Conservation (phyloP, 176 grass and related monocot species). For the Areca catechu region DNA sequence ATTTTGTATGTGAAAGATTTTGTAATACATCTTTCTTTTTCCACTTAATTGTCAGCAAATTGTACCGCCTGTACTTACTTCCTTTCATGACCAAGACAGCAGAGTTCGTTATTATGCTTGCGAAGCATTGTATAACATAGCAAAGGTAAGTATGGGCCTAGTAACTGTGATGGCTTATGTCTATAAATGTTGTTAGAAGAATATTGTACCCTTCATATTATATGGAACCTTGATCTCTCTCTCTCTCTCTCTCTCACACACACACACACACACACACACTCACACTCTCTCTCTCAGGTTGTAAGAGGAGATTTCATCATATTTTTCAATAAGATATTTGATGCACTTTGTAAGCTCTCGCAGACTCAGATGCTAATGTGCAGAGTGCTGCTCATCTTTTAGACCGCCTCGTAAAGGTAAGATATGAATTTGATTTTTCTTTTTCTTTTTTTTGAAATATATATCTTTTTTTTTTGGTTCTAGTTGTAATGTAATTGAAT, state of each 20-base stretch:
- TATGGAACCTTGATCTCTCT: too few relatives aligned
- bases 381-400: constrained; percentile 99
- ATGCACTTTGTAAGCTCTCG: constrained; percentile 94
- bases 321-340: constrained; percentile 97
- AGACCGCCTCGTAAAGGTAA: constrained; percentile 92
- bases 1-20: neutral
- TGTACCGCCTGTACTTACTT: constrained; percentile 70
- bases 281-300: constrained; percentile 46
- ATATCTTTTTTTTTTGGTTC: constrained; percentile 9
- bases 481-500: constrained; percentile 8
- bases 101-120: constrained; percentile 99
- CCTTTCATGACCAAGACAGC: constrained; percentile 82
- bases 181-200: too few relatives aligned
- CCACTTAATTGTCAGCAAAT: constrained; percentile 46
- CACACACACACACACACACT: too few relatives aligned
- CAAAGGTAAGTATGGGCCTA: constrained; percentile 43
- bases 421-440: neutral
- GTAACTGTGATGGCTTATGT: too few relatives aligned
- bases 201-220: too few relatives aligned
- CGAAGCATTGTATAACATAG: constrained; percentile 99
- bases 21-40: neutral
- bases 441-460: neutral
- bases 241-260: constrained; percentile 4
- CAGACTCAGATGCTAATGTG: constrained; percentile 94
- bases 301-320: constrained; percentile 96